phyloP scores from a whole-genome alignment of 352 stramenopile genomes.

The Globisporangium cylindrosporum region DNA sequence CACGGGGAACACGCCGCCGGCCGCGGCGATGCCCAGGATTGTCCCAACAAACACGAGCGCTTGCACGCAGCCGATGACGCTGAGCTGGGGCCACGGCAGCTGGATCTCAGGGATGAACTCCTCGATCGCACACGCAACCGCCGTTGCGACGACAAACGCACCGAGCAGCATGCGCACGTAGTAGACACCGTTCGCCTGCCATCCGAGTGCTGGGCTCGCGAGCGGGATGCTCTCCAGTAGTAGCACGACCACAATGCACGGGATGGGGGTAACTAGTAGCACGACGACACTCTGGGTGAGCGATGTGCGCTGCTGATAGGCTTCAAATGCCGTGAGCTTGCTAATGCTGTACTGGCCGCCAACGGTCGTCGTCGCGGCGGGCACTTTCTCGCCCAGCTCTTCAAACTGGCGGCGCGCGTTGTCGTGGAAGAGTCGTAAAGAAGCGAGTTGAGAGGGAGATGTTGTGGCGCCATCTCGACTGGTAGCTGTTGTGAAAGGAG shows the following conservation, averaged over 20 bases:
- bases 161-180: background rate
- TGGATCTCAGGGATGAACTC: conserved; percentile 3
- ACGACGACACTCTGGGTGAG: background rate
- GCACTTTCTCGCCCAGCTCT: background rate
- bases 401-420: background rate
- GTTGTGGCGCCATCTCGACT: background rate
- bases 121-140: background rate
- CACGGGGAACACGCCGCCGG: background rate
- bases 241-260: background rate
- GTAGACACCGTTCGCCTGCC: background rate
- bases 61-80: background rate
- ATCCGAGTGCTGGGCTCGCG: background rate
- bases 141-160: background rate
- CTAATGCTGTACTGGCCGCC: conserved; percentile 2
- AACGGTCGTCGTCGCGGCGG: background rate
- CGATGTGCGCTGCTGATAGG: background rate
- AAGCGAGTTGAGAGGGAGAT: background rate
- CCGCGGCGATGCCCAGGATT: background rate
- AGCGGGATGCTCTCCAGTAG: background rate
- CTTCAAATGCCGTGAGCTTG: background rate
- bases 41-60: background rate
- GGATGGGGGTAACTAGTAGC: background rate
- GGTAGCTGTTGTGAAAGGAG: no score
- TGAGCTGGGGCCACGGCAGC: background rate
- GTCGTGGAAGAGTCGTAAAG: background rate